Conservation (phyloP, 2,329 filamentous ascomycete genomes). For the Helminthosporium solani region DNA sequence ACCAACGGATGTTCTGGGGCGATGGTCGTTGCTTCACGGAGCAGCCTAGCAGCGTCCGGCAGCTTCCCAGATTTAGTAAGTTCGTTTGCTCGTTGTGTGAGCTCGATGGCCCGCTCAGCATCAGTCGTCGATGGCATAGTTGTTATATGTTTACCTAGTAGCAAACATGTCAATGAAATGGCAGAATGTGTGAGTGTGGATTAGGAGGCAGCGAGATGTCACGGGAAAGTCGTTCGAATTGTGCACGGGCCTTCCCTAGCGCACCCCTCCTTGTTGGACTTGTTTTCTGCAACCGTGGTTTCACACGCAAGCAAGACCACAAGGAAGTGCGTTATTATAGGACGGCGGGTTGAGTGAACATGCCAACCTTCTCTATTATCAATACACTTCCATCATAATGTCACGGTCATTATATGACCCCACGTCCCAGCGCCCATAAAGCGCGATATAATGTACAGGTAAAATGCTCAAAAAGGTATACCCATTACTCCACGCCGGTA, state of each 20-base stretch:
- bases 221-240: constrained; percentile 16
- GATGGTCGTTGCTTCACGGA: constrained; percentile 48
- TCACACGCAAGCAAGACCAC: background rate
- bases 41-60: constrained; percentile 42
- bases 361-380: constrained; percentile 19
- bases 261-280: background rate
- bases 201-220: constrained; percentile 16
- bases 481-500: constrained; percentile 18
- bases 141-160: constrained; percentile 6
- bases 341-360: background rate
- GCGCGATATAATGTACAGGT: constrained; percentile 11
- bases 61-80: constrained; percentile 36
- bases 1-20: constrained; percentile 45
- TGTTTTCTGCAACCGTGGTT: background rate
- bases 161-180: constrained; percentile 15
- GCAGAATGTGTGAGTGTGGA: constrained; percentile 6
- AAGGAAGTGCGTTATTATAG: background rate
- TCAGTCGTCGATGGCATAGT: constrained; percentile 32
- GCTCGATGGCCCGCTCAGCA: constrained; percentile 32
- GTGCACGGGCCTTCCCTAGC: constrained; percentile 17
- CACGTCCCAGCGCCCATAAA: constrained; percentile 3
- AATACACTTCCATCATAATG: constrained; percentile 30
- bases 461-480: constrained; percentile 22
- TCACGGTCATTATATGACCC: constrained; percentile 1
- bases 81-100: constrained; percentile 31